Evolutionary conservation across 495 filamentous ascomycete species (phyloP), one percentile per base, ranked within the genome.

Genomic region (Haplographium delicatum): DNA sequence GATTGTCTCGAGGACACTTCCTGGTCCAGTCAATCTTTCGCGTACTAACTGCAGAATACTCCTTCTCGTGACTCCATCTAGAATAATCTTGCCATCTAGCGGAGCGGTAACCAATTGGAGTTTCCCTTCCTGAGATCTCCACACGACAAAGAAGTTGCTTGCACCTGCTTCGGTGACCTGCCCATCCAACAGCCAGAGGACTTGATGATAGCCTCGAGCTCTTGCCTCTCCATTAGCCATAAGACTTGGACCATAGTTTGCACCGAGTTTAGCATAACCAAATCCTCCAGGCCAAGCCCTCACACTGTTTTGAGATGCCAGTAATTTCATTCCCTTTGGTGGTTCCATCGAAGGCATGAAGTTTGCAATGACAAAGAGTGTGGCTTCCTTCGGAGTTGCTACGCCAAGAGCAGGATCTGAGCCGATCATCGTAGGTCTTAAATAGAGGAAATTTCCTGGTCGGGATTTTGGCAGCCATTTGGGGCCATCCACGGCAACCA

Each of bases 231-330:
- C 71, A 35, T 90, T 88, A 1, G 88, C 84, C 49, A 85, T 74
- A 33, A 96, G 70, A 20, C 74, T 80, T 5, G 90, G 90, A 0
- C 89, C 90, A 64, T 96, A 95, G 72, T 96, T 96, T 22, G 89
- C 90, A 39, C 89, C 89, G 9, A 96, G 80, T 69, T 96, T 95
- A 41, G 88, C 88, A 56, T 82, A 89, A 0, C 90, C 89, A 61
- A 91, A 93, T 23, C 90, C 90, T 31, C 90, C 90, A 23, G 90
- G 90, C 90, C 90, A 96, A 13, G 90, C 90, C 38, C 91, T 83
- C 47, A 93, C 79, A 66, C 79, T 84, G 62, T 93, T 83, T 31
- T 72, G 68, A 35, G 80, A 85, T 2, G 88, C 90, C 54, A 91
- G 80, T 22, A 96, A 81, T 58, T 78, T 83, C 71, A 95, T 72